Conservation (phyloP, 2,329 filamentous ascomycete species). For the Stagonosporopsis cucurbitacearum region DNA sequence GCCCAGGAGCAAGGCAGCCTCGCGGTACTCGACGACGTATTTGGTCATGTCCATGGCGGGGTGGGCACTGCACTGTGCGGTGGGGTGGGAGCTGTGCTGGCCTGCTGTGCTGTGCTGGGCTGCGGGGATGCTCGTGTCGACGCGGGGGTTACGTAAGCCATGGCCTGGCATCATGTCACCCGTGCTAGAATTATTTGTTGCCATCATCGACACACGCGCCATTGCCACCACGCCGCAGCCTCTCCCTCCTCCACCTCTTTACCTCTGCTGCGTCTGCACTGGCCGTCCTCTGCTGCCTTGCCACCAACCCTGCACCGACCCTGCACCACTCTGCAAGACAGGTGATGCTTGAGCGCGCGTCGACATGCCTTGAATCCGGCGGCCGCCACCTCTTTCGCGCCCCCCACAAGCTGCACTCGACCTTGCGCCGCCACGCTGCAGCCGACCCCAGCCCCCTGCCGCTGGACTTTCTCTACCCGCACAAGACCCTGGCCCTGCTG, state of each 20-base stretch:
- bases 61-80: no score
- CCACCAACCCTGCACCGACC: neutral
- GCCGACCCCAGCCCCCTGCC: constrained; percentile 51
- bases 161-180: neutral
- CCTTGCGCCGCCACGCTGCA: constrained; percentile 64
- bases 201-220: constrained; percentile 18
- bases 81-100: constrained; percentile 5
- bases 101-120: neutral
- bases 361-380: constrained; percentile 65
- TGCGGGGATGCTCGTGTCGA: no score
- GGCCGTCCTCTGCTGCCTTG: neutral
- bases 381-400: constrained; percentile 58
- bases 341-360: constrained; percentile 64
- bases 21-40: constrained; percentile 78
- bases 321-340: neutral
- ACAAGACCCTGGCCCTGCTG: constrained; percentile 52
- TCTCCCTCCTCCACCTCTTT: neutral
- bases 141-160: constrained; percentile 2
- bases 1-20: constrained; percentile 83
- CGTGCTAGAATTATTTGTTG: constrained; percentile 2
- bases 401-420: constrained; percentile 57
- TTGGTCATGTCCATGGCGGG: constrained; percentile 84
- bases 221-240: constrained; percentile 10
- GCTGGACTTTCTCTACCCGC: constrained; percentile 58
- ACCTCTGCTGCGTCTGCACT: neutral